phyloP scores from a whole-genome alignment of 768 basidiomycete species.

The Tylopilus vinaceipallidus region DNA sequence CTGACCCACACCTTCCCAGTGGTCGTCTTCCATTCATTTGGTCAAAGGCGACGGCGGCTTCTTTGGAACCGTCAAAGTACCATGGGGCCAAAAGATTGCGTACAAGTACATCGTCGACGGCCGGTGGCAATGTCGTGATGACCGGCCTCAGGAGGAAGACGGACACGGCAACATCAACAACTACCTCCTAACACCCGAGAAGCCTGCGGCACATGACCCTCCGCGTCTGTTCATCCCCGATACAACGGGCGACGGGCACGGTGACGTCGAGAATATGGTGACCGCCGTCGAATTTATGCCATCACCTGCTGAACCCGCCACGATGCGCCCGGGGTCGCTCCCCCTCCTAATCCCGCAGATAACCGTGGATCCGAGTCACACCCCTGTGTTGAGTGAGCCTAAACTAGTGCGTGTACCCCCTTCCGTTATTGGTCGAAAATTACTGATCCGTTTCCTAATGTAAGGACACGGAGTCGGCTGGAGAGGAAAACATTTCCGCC shows the following conservation, averaged over 20 bases:
- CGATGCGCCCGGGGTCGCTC: conserved; percentile 1
- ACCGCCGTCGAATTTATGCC: conserved; percentile 25
- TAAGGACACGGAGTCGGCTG: conserved; percentile 26
- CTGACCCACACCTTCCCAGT: conserved; percentile 38
- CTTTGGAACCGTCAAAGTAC: conserved; percentile 49
- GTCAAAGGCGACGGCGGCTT: conserved; percentile 55
- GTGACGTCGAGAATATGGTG: conserved; percentile 24
- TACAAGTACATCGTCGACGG: conserved; percentile 87
- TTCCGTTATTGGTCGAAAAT: background rate
- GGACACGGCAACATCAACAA: conserved; percentile 69
- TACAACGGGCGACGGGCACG: background rate
- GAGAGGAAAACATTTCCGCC: conserved; percentile 11
- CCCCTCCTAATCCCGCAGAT: conserved; percentile 22
- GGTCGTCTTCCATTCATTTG: conserved; percentile 58
- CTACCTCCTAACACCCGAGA: conserved; percentile 52
- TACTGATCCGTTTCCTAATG: background rate
- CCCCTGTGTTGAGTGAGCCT: conserved; percentile 28
- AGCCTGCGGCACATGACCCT: conserved; percentile 28
- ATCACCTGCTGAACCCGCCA: conserved; percentile 5
- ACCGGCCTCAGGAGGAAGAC: conserved; percentile 61
- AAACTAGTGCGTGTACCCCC: conserved; percentile 13
- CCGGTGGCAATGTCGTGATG: conserved; percentile 53
- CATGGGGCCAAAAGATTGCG: conserved; percentile 58
- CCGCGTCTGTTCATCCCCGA: conserved; percentile 17
- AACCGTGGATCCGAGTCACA: conserved; percentile 17